phyloP scores from a whole-genome alignment of 768 basidiomycete genomes.

The Trichaptum fuscoviolaceum region DNA sequence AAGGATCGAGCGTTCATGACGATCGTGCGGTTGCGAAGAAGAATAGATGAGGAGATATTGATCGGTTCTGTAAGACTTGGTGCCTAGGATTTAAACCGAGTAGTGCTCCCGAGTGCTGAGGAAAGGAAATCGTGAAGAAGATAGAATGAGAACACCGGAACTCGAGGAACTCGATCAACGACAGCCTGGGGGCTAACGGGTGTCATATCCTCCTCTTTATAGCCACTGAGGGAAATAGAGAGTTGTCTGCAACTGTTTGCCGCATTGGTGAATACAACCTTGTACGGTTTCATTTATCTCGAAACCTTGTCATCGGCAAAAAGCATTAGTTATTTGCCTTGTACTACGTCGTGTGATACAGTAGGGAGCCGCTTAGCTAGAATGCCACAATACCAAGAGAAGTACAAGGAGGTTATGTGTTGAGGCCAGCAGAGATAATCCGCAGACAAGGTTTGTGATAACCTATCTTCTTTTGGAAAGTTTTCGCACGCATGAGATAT shows the following conservation, averaged over 20 bases:
- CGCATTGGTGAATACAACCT: neutral
- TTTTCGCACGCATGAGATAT: too few relatives aligned
- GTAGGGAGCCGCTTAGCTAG: neutral
- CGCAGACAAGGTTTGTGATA: conserved; percentile 7
- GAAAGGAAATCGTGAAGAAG: neutral
- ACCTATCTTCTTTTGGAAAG: neutral
- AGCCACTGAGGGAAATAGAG: neutral
- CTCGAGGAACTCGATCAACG: neutral
- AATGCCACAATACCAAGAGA: neutral
- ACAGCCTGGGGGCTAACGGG: neutral
- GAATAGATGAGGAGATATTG: neutral
- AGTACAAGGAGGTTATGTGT: neutral
- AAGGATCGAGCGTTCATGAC: neutral
- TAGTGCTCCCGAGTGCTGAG: neutral
- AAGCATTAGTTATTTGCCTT: conserved; percentile 81
- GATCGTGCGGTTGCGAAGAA: neutral
- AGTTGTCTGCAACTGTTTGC: neutral
- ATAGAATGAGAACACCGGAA: neutral
- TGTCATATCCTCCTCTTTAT: neutral
- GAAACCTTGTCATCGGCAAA: conserved; percentile 89
- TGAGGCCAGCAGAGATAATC: neutral
- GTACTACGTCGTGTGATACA: conserved; percentile 61
- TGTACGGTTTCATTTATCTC: conserved; percentile 21
- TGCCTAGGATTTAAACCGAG: neutral
- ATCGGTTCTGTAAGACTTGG: neutral